phyloP scores from a whole-genome alignment of 2,329 filamentous ascomycete genomes.

The Cryphonectria nitschkei region DNA sequence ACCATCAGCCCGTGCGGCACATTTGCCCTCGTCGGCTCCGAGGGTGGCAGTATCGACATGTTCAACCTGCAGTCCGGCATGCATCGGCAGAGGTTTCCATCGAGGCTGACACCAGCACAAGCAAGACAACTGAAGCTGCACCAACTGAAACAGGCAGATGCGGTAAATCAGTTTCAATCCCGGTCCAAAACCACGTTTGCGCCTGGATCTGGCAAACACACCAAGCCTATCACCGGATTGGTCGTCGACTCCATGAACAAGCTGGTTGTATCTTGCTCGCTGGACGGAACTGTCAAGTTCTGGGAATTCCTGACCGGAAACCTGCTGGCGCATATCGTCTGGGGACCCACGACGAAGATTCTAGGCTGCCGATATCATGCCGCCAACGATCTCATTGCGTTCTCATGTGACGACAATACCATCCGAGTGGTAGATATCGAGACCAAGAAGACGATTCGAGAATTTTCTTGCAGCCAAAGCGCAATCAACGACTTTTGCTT shows the following conservation, averaged over 20 bases:
- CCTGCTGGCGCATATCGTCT: constrained; percentile 80
- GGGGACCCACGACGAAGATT: constrained; percentile 77
- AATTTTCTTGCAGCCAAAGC: constrained; percentile 81
- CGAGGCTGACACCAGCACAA: constrained; percentile 75
- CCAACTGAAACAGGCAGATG: constrained; percentile 61
- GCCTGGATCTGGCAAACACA: constrained; percentile 72
- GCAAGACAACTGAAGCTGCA: constrained; percentile 74
- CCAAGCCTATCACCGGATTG: constrained; percentile 80
- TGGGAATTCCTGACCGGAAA: constrained; percentile 92
- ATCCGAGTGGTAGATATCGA: constrained; percentile 89
- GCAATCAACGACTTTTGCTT: constrained; percentile 83
- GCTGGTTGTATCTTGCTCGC: constrained; percentile 79
- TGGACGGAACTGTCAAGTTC: constrained; percentile 94
- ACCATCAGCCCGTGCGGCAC: constrained; percentile 90
- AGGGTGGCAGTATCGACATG: constrained; percentile 84
- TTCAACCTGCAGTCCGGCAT: constrained; percentile 94
- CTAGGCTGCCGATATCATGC: constrained; percentile 80
- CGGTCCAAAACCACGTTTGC: constrained; percentile 51
- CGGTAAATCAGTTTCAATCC: constrained; percentile 58
- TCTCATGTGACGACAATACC: constrained; percentile 86
- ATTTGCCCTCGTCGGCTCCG: constrained; percentile 88
- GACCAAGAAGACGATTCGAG: constrained; percentile 87
- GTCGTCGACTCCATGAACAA: constrained; percentile 89
- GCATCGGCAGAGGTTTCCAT: constrained; percentile 86
- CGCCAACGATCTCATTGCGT: constrained; percentile 81